Base-by-base conservation (phyloP, 2,329 filamentous ascomycete species). In the Neurospora sp. region DNA sequence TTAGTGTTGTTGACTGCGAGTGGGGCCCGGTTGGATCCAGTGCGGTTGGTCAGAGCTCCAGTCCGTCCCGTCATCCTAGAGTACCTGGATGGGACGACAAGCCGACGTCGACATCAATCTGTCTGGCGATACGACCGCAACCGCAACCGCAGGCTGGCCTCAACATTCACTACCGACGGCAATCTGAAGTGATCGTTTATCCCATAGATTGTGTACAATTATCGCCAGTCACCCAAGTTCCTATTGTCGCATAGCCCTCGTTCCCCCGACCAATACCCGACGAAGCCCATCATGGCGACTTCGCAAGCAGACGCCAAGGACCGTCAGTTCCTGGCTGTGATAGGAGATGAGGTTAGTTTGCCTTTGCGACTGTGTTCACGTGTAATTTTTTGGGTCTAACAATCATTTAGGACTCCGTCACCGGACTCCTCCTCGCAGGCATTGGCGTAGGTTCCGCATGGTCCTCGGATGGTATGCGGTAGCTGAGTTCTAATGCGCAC, bases 311-410 rank as follows among this genome's bases (percentile, higher is more conserved):
- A 89, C 75, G 90, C 85, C 81, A 90, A 93, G 83, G 93, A 98
- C 82, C 89, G 96, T 77, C 91, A 99, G 82, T 97, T 99, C 79
- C 89, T 99, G 71, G 96, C 96, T 74, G 95, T 99, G 67, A 99
- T 99, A 79, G 96, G 96, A 68, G 96, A 99, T 81, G 96, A 99
- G 89, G 96, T 93, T 79, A 73, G 80, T 70, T 8, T 28, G 2
- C 17, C n/a, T 28, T 17, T 39, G n/a, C 28, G 4, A 5, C 3
- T 11, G 0, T 38, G 52, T 40, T 79, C 28, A 70, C 42, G 33
- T 39, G 7, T 68, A 28, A 4, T 28, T 68, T 2, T 4, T 2
- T 8, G 8, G 23, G 8, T 68, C 73, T 75, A 73, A 75, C 72
- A 69, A n/a, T 70, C 62, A 71, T 43, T 46, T 70, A 99, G 96